A percentile compares a stretch with the other conserved stretches of the same genome.
Conservation (phyloP, 176 grass and related monocot genomes). For the Triticum turgidum region DNA sequence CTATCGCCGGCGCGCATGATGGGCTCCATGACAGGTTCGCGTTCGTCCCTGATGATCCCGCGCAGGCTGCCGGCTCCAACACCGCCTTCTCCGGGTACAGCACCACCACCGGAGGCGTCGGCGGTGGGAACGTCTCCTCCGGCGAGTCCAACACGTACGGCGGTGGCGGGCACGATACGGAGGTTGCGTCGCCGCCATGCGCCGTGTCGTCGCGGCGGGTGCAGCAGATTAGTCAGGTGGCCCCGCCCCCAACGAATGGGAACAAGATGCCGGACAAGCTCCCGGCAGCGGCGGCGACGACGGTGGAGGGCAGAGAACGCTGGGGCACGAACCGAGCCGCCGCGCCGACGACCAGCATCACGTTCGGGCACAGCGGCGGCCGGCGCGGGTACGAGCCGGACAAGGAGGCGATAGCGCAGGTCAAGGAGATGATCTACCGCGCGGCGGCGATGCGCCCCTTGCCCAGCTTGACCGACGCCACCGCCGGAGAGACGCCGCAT, state of each 20-base stretch:
- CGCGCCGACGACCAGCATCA: conserved; percentile 21
- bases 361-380: conserved; percentile 6
- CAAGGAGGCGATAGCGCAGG: conserved; percentile 39
- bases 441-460: conserved; percentile 82
- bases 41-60: conserved; percentile 8
- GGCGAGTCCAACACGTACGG: conserved; percentile 44
- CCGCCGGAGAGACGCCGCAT: too few relatives aligned
- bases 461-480: conserved; percentile 1
- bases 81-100: conserved; percentile 48
- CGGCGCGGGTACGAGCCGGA: conserved; percentile 28
- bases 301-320: background rate
- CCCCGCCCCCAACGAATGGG: background rate
- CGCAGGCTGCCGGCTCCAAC: conserved; percentile 15
- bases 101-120: conserved; percentile 34
- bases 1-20: background rate
- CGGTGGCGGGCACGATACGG: conserved; percentile 25
- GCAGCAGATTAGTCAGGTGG: background rate
- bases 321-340: background rate
- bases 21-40: conserved; percentile 17
- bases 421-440: conserved; percentile 79
- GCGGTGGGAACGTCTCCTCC: conserved; percentile 50
- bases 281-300: background rate
- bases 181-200: conserved; percentile 41
- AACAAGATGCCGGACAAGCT: background rate
- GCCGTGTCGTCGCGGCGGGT: background rate